These are phyloP conservation scores for Cercospora zeae-maydis DNA, from an alignment of 2,329 filamentous ascomycete species.

Conservation along the genomic window DNA sequence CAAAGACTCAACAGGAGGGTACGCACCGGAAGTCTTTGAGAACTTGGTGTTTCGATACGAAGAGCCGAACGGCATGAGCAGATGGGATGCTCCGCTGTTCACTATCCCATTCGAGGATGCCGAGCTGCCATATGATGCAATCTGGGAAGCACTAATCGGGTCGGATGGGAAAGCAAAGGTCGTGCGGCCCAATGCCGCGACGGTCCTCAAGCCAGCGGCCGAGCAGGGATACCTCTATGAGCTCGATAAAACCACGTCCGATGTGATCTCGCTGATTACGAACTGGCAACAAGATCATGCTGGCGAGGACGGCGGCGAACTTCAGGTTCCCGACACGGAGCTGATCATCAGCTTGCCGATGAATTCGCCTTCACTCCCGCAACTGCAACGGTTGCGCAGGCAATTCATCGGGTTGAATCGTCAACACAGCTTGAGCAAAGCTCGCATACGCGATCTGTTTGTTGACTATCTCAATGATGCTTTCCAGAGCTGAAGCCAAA, in stretches of 20 bases:
- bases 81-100: slow-evolving; percentile 82
- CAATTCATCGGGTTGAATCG: slow-evolving; percentile 75
- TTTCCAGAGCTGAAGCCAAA: slow-evolving; percentile 30
- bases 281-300: slow-evolving; percentile 64
- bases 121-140: slow-evolving; percentile 60
- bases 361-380: slow-evolving; percentile 62
- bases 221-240: slow-evolving; percentile 73
- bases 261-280: slow-evolving; percentile 66
- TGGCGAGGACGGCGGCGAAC: slow-evolving; percentile 58
- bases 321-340: slow-evolving; percentile 53
- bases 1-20: slow-evolving; percentile 39
- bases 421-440: slow-evolving; percentile 51
- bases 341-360: slow-evolving; percentile 62
- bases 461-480: slow-evolving; percentile 43
- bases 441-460: slow-evolving; percentile 39
- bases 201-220: slow-evolving; percentile 61
- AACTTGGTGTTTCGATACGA: slow-evolving; percentile 80
- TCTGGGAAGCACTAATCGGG: slow-evolving; percentile 70
- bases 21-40: slow-evolving; percentile 64
- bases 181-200: slow-evolving; percentile 71
- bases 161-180: slow-evolving; percentile 61
- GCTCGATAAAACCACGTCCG: slow-evolving; percentile 74
- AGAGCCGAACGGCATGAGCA: slow-evolving; percentile 78
- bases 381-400: slow-evolving; percentile 71
- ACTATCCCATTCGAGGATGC: slow-evolving; percentile 73